Percentiles rank a stretch among this genome's conserved stretches.
Conservation (phyloP, 352 stramenopile species). For the Globisporangium viniferum region DNA sequence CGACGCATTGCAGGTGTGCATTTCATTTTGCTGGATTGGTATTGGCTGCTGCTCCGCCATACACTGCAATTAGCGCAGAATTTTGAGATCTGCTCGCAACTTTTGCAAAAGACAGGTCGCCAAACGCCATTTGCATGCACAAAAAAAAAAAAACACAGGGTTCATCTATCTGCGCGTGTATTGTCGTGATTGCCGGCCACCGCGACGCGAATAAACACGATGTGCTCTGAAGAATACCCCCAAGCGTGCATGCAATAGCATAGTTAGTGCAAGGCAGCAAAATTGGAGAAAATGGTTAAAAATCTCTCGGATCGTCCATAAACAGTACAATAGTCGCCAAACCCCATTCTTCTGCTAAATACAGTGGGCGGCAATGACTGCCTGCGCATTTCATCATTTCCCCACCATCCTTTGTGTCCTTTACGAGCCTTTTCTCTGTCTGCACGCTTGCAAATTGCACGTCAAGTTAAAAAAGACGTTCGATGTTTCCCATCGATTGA, state of each 20-base stretch:
- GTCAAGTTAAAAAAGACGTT: constrained; percentile 1
- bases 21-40: background rate
- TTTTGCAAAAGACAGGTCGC: background rate
- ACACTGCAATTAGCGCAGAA: background rate
- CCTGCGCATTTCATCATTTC: background rate
- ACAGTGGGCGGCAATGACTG: background rate
- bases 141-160: background rate
- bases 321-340: background rate
- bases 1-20: background rate
- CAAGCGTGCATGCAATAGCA: background rate
- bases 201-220: background rate
- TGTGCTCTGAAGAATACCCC: background rate
- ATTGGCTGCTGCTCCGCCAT: background rate
- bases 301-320: background rate
- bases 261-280: background rate
- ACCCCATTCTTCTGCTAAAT: background rate
- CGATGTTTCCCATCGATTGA: background rate
- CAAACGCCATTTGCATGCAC: background rate
- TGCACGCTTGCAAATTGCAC: background rate
- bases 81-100: background rate
- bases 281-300: background rate
- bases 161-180: background rate
- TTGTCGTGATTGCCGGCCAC: background rate
- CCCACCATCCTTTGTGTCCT: background rate
- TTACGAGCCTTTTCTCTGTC: background rate